Evolutionary conservation across 257 asterid species (phyloP).

Genomic region (Perilla frutescens): DNA sequence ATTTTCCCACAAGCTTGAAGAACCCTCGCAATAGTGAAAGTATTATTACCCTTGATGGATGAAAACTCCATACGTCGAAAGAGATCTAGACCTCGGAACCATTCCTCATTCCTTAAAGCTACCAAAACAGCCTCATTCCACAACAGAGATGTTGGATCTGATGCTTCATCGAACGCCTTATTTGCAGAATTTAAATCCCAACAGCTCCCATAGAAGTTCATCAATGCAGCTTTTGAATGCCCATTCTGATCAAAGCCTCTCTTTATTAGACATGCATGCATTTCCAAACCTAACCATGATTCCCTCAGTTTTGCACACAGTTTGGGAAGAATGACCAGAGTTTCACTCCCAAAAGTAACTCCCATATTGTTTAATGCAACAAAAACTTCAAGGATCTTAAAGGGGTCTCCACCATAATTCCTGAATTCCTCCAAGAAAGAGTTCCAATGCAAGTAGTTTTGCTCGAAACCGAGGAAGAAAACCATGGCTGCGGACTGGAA

Average conservation of each 20-base stretch:
- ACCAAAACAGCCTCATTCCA: constrained; percentile 72
- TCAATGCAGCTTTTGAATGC: constrained; percentile 54
- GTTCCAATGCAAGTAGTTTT: constrained; percentile 53
- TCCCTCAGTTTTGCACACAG: constrained; percentile 52
- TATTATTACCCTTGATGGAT: constrained; percentile 37
- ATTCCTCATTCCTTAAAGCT: constrained; percentile 54
- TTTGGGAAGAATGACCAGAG: constrained; percentile 48
- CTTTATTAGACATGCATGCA: constrained; percentile 62
- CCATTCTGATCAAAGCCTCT: constrained; percentile 56
- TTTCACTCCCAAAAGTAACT: constrained; percentile 48
- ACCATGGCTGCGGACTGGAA: constrained; percentile 55
- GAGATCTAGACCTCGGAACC: constrained; percentile 48
- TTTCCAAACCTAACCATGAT: constrained; percentile 52
- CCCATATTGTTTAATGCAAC: constrained; percentile 50
- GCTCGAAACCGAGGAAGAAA: constrained; percentile 52
- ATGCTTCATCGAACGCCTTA: constrained; percentile 45
- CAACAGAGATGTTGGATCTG: constrained; percentile 41
- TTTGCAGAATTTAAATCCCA: constrained; percentile 46
- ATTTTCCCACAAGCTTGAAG: constrained; percentile 67
- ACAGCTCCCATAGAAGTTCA: constrained; percentile 65
- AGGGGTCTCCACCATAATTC: constrained; percentile 55
- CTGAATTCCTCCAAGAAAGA: constrained; percentile 53
- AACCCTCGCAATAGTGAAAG: constrained; percentile 47
- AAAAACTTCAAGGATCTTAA: constrained; percentile 59
- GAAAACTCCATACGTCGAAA: constrained; percentile 49